Conservation (phyloP, 768 basidiomycete genomes). For the Hirschioporus abietinus region DNA sequence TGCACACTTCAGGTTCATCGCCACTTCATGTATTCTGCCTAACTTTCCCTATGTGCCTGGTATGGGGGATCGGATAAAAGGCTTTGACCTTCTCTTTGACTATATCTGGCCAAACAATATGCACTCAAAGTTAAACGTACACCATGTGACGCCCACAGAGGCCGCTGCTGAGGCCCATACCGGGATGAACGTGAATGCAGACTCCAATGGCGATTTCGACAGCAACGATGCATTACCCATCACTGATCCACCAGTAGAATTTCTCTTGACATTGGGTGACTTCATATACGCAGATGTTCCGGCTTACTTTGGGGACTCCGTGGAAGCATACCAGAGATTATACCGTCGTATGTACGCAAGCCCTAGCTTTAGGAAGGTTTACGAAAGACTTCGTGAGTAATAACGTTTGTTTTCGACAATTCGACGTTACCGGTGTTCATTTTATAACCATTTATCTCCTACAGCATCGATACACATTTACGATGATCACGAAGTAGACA, state of each 20-base stretch:
- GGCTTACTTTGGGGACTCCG: constrained; percentile 50
- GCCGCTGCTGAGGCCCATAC: background rate
- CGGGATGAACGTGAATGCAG: background rate
- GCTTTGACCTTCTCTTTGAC: constrained; percentile 58
- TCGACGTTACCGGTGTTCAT: background rate
- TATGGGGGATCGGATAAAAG: constrained; percentile 47
- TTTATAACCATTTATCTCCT: constrained; percentile 5
- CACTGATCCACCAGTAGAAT: constrained; percentile 34
- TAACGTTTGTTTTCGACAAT: background rate
- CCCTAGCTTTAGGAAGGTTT: constrained; percentile 58
- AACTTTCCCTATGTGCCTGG: constrained; percentile 70
- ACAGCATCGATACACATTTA: constrained; percentile 64
- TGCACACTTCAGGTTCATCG: constrained; percentile 62
- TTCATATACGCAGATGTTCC: constrained; percentile 77
- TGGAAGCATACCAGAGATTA: constrained; percentile 54
- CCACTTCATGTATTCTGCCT: constrained; percentile 59
- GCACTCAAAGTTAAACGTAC: background rate
- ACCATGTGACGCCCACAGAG: background rate
- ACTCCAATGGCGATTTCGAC: background rate
- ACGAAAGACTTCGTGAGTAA: constrained; percentile 62
- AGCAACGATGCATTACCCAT: constrained; percentile 8
- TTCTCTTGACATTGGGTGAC: constrained; percentile 68
- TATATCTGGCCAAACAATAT: constrained; percentile 35
- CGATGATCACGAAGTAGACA: constrained; percentile 63
- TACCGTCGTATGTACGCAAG: constrained; percentile 66